Conservation (phyloP, 2,329 filamentous ascomycete species). For the Shiraia sp. region DNA sequence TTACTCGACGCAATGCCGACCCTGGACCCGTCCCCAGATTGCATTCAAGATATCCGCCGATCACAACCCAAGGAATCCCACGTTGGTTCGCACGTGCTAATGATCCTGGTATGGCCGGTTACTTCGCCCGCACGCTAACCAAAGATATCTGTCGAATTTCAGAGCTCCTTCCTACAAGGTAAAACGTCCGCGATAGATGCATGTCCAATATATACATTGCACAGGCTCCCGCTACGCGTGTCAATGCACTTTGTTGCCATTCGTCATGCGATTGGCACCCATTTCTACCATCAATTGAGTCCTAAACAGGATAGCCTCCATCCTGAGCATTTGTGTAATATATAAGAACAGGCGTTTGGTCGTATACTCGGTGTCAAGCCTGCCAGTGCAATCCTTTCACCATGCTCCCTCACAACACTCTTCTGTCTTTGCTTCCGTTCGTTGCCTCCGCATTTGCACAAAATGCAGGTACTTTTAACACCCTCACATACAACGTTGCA, state of each 20-base stretch:
- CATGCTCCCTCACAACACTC: slow-evolving; percentile 14
- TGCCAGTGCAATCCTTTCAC: not conserved
- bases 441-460: slow-evolving; percentile 16
- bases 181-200: slow-evolving; percentile 12
- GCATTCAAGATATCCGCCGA: no score
- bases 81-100: slow-evolving; percentile 12
- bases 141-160: not conserved
- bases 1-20: no score
- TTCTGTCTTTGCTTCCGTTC: slow-evolving; percentile 11
- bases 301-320: not conserved
- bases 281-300: not conserved
- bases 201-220: slow-evolving; percentile 11
- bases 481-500: slow-evolving; percentile 63
- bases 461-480: slow-evolving; percentile 52
- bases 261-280: slow-evolving; percentile 3
- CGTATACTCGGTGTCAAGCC: not conserved
- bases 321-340: no score
- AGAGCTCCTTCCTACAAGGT: slow-evolving; percentile 15
- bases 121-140: slow-evolving; percentile 15
- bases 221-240: slow-evolving; percentile 14
- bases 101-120: slow-evolving; percentile 11
- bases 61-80: no score
- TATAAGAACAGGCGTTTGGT: no score
- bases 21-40: no score
- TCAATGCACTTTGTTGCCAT: slow-evolving; percentile 8